phyloP scores from a whole-genome alignment of 108 stramenopile genomes.

The Pseudonitzschia delicatissima region DNA sequence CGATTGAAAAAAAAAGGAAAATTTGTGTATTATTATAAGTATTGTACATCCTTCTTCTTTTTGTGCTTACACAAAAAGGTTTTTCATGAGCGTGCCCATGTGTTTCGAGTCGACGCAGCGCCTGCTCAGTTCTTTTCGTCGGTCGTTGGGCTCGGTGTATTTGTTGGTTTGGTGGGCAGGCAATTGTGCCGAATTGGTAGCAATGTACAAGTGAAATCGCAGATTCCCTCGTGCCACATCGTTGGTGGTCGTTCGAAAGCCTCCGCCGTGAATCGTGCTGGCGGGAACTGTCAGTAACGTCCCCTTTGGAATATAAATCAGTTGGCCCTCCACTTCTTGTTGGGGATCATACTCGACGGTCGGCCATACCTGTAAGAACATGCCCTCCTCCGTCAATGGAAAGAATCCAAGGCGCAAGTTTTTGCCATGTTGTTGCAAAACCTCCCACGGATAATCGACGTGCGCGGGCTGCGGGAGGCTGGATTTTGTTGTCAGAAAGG shows the following conservation, averaged over 20 bases:
- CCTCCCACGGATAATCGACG: conserved; percentile 66
- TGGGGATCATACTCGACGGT: neutral
- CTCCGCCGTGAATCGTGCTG: conserved; percentile 64
- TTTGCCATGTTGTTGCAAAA: conserved; percentile 26
- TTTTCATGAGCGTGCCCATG: neutral
- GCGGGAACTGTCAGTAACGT: conserved; percentile 58
- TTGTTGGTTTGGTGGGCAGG: conserved; percentile 37
- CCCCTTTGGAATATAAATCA: conserved; percentile 60
- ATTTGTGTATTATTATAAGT: no score
- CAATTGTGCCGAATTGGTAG: neutral
- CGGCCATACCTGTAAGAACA: conserved; percentile 16
- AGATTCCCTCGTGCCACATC: conserved; percentile 35
- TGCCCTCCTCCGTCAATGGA: conserved; percentile 60
- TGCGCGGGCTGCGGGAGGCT: conserved; percentile 66
- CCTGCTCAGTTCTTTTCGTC: conserved; percentile 14
- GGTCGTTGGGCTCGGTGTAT: conserved; percentile 34
- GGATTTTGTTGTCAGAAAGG: conserved; percentile 50
- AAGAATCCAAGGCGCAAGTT: conserved; percentile 54
- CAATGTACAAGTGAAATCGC: conserved; percentile 59
- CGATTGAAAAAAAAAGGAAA: no score
- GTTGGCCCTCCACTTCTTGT: conserved; percentile 21
- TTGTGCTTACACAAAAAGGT: conserved; percentile 4
- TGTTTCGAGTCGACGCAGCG: conserved; percentile 13
- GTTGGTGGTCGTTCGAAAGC: conserved; percentile 44
- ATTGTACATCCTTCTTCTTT: no score